Evolutionary conservation across 805 yeast genomes (phyloP), one percentile per base, ranked within the genome.

Genomic region (Hanseniaspora clermontiae): DNA sequence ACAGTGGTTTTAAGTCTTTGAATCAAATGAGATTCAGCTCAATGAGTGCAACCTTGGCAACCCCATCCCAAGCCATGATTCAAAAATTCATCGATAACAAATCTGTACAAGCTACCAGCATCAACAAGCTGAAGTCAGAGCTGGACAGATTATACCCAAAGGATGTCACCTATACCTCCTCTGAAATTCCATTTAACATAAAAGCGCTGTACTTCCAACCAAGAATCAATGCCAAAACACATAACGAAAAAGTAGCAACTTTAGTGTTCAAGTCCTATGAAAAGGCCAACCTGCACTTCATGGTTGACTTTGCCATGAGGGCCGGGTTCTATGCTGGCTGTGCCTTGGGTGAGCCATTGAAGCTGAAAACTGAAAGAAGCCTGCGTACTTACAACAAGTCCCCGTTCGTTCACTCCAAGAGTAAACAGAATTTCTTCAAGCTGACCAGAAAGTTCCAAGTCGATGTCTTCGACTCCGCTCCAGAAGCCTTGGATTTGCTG

Each of bases 401-500:
- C 3, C 97, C 97, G 1, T 93, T 93, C 68, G 96, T 86, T 20
- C 93, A 87, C 66, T 95, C 97, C 53, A 90, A 89, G 68, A 78
- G 93, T 10, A 93, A 93, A 72, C 95, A 91, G 73, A 93, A 91
- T 74, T 93, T 86, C 71, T 86, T 87, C 73, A 82, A 97, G 73
- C 77, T 79, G 50, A 93, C 97, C 1, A 86, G 80, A 68, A 81
- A 83, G 63, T 80, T 95, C 60, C 68, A 78, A 59, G 74, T 93
- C 61, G 77, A 76, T 61, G 85, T 88, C 32, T 89, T 80, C 76
- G 97, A 93, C 68, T 79, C 96, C 17, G 82, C 85, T 58, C 83
- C 90, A 1, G 95, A 87, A 65, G 83, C 85, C 5, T 73, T 93
- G 45, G 95, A 93, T 68, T 71, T 86, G 52, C 82, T 89, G 81